Conservation (phyloP, 2,329 filamentous ascomycete species). For the Madurella mycetomatis region DNA sequence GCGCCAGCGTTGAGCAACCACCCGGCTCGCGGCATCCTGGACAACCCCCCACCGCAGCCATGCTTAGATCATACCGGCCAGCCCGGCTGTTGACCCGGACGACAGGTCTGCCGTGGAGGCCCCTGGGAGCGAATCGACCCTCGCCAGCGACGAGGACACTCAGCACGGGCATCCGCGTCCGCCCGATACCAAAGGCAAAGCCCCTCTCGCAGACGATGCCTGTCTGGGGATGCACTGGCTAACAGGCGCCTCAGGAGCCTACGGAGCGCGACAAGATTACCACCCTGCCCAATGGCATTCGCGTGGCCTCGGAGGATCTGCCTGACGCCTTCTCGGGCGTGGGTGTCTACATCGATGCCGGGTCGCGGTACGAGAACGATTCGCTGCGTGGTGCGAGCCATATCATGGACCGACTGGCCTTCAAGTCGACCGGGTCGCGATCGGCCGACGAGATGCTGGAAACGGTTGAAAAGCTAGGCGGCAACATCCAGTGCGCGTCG, state of each 20-base stretch:
- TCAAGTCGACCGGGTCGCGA: slow-evolving; percentile 75
- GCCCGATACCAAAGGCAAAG: slow-evolving; percentile 9
- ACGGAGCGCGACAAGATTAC: slow-evolving; percentile 84
- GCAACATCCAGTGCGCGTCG: slow-evolving; percentile 95
- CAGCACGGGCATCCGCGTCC: slow-evolving; percentile 9
- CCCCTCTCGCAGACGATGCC: too few species aligned
- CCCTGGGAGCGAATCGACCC: slow-evolving; percentile 1
- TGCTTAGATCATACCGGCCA: slow-evolving; percentile 25
- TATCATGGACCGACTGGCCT: slow-evolving; percentile 91
- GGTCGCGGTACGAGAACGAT: slow-evolving; percentile 87
- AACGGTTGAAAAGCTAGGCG: slow-evolving; percentile 79
- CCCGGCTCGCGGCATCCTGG: not conserved
- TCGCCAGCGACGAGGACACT: slow-evolving; percentile 12
- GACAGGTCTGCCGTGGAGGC: slow-evolving; percentile 15
- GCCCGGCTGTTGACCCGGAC: slow-evolving; percentile 21
- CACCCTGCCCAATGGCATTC: slow-evolving; percentile 84
- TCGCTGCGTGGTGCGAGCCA: slow-evolving; percentile 86
- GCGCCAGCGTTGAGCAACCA: not conserved
- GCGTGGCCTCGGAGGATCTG: slow-evolving; percentile 89
- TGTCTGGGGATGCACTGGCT: slow-evolving; percentile 8
- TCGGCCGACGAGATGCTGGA: slow-evolving; percentile 83
- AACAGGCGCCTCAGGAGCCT: slow-evolving; percentile 57
- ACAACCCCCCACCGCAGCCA: slow-evolving; percentile 15
- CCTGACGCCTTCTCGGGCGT: slow-evolving; percentile 93
- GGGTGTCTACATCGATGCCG: slow-evolving; percentile 92